phyloP scores from a whole-genome alignment of 2,329 filamentous ascomycete species.

The Aspergillus arachidicola region DNA sequence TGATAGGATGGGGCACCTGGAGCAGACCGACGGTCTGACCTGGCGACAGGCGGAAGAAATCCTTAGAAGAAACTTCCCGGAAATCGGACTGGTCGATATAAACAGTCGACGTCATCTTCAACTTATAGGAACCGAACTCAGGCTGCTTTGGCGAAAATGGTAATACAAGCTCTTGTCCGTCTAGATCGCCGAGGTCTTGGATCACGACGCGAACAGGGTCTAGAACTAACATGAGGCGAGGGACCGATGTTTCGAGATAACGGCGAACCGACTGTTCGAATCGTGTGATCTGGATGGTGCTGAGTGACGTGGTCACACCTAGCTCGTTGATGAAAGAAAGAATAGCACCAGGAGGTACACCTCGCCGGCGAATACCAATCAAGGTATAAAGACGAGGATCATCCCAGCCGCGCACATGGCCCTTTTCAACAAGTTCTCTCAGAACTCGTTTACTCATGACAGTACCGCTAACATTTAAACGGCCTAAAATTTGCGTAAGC shows the following conservation, averaged over 20 bases:
- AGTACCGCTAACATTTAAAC: constrained; percentile 79
- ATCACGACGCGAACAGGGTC: constrained; percentile 83
- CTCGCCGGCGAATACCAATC: constrained; percentile 78
- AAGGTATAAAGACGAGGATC: constrained; percentile 89
- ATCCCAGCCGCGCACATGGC: constrained; percentile 84
- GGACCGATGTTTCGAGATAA: constrained; percentile 85
- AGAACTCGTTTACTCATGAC: constrained; percentile 87
- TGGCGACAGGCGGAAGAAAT: constrained; percentile 78
- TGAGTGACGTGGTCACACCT: constrained; percentile 80
- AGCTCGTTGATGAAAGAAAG: constrained; percentile 89
- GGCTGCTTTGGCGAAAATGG: constrained; percentile 82
- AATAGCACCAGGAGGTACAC: constrained; percentile 84
- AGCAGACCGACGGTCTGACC: constrained; percentile 74
- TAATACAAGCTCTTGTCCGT: constrained; percentile 65
- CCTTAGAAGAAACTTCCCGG: constrained; percentile 65
- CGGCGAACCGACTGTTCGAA: constrained; percentile 84
- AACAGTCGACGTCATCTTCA: constrained; percentile 73
- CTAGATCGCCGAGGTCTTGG: constrained; percentile 75
- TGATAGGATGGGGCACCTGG: constrained; percentile 70
- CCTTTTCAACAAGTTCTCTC: constrained; percentile 73
- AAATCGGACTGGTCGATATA: constrained; percentile 86
- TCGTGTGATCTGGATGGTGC: constrained; percentile 76
- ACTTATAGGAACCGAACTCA: constrained; percentile 52
- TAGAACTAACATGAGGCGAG: constrained; percentile 84
- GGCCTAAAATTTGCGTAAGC: constrained; percentile 27